These are phyloP conservation scores for Fusarium pininemorale DNA, from an alignment of 2,329 filamentous ascomycete species.

Conservation along the genomic window DNA sequence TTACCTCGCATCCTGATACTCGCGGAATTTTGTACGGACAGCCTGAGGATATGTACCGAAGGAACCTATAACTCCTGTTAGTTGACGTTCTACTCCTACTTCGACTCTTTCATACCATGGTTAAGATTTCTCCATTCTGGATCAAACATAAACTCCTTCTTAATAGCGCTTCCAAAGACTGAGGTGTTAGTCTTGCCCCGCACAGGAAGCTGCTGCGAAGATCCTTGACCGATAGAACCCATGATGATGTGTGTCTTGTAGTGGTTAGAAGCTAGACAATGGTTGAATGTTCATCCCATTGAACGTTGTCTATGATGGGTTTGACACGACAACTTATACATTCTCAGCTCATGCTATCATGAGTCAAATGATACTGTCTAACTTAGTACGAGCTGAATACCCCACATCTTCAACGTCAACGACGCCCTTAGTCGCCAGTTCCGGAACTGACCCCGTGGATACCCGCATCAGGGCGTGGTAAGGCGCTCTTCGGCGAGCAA, in stretches of 20 bases:
- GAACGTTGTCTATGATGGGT: background rate
- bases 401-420: slow-evolving; percentile 38
- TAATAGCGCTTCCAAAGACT: slow-evolving; percentile 53
- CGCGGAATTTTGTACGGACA: slow-evolving; percentile 67
- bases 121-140: slow-evolving; percentile 78
- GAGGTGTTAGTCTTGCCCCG: slow-evolving; percentile 29
- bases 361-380: slow-evolving; percentile 26
- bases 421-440: slow-evolving; percentile 31
- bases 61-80: slow-evolving; percentile 63
- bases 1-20: slow-evolving; percentile 68
- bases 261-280: background rate
- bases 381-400: slow-evolving; percentile 4
- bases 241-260: slow-evolving; percentile 14
- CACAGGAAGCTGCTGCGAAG: slow-evolving; percentile 35
- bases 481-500: background rate
- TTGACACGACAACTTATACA: slow-evolving; percentile 13
- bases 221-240: slow-evolving; percentile 32
- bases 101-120: slow-evolving; percentile 66
- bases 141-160: slow-evolving; percentile 75
- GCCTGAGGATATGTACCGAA: slow-evolving; percentile 78
- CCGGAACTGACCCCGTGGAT: slow-evolving; percentile 10
- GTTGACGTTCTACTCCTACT: background rate
- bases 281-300: background rate
- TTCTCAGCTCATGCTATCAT: background rate
- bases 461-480: slow-evolving; percentile 21